Base-by-base conservation (phyloP, 192 early-diverging fungal species). In the Dimargaris xerosporica region DNA sequence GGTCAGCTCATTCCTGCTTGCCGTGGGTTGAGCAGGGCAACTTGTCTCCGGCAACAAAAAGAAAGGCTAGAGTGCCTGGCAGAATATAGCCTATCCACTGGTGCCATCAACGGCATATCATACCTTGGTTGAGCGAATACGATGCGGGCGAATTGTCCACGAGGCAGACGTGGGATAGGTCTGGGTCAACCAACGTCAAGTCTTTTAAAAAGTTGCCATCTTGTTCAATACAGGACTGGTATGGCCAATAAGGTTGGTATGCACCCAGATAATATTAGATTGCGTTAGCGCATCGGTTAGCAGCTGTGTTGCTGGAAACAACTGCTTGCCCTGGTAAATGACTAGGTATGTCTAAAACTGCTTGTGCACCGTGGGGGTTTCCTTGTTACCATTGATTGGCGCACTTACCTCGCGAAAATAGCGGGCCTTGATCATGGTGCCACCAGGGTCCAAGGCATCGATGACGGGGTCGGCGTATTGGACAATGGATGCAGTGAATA, bases 381-480 rank as follows among this genome's bases (percentile, higher is more conserved):
- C 12, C 21, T 11, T 3, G 2, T 23, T 11, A 23, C 2, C 16
- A 4, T 21, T 12, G 1, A 23, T 21, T 5, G 47, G 19, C 3
- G 47, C 12, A 63, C 66, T 50, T 74, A 87, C 85, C 71, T 90
- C 81, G 45, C 91, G 74, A 74, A 94, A 94, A 69, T 83, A 89
- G 26, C 91, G 80, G 52, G 78, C 70, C 10, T 80, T 78, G 61
- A 92, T 81, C 21, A 91, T 61, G 13, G 70, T 85, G 23, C 80
- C 71, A 53, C 73, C 71, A 62, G 82, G 80, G 68, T 94, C 90
- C 42, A 94, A 65, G 80, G 83, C 89, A 67, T 94, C 91, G 62
- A 94, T 91, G 25, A 94, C 91, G 21, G 91, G 91, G 67, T 92
- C 89, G n/a, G 91, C 91, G 66, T 94, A 94, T 73, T 94, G 90